These are phyloP conservation scores for Penicillium alfredii DNA, from an alignment of 495 filamentous ascomycete genomes.

Conservation along the genomic window DNA sequence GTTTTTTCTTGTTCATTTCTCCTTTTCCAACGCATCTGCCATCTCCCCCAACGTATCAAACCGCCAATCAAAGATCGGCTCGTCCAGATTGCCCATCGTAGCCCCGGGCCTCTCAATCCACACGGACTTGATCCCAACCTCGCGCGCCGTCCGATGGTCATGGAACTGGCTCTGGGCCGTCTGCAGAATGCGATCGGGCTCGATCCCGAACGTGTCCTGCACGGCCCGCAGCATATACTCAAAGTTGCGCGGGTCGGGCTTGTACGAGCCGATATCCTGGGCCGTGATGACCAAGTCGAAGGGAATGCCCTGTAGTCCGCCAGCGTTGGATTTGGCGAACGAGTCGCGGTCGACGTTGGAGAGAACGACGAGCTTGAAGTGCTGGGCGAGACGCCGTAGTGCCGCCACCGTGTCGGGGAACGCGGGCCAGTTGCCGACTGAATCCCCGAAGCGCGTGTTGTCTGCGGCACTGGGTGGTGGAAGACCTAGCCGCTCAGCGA, in stretches of 20 bases:
- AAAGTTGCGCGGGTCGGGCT: conserved; percentile 64
- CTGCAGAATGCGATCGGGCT: conserved; percentile 54
- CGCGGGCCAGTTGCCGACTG: conserved; percentile 54
- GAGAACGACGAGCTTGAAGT: conserved; percentile 65
- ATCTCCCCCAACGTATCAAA: conserved; percentile 66
- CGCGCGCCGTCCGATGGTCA: conserved; percentile 65
- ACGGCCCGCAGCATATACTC: conserved; percentile 53
- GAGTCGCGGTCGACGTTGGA: conserved; percentile 65
- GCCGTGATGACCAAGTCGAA: conserved; percentile 73
- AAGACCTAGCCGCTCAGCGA: conserved; percentile 40
- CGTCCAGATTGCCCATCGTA: conserved; percentile 37
- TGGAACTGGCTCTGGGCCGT: conserved; percentile 64
- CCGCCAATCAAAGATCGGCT: conserved; percentile 48
- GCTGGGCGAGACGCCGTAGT: conserved; percentile 46
- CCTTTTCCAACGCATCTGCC: conserved; percentile 59
- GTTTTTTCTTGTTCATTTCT: too few relatives aligned
- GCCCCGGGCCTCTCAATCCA: conserved; percentile 62
- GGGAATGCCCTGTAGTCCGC: conserved; percentile 39
- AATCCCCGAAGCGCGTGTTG: conserved; percentile 41
- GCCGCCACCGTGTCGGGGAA: conserved; percentile 61
- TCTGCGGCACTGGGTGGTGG: conserved; percentile 25
- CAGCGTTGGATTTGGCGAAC: conserved; percentile 48
- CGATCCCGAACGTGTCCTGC: conserved; percentile 49
- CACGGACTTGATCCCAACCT: conserved; percentile 55
- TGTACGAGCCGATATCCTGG: conserved; percentile 69